Evolutionary conservation across 2,329 filamentous ascomycete genomes (phyloP), one percentile per base, ranked within the genome.

Genomic region (Ophiocordyceps camponoti-leonardi): DNA sequence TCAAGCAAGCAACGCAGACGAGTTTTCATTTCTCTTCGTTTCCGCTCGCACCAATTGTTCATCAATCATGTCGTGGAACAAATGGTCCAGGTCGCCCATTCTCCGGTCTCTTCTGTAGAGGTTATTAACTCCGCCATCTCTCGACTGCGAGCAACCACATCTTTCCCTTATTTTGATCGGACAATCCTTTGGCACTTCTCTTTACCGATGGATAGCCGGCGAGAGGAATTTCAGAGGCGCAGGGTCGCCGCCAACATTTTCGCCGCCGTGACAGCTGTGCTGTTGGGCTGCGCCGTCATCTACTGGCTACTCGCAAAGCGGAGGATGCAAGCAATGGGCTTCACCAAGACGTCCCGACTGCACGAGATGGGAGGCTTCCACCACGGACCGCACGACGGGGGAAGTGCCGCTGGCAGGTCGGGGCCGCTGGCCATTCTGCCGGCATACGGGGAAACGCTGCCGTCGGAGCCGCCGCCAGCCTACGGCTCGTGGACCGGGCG

Each of bases 401-500:
- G 3, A 19, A 14, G n/a, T 6, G n/a, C 16, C 33, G 6, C n/a
- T 1, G 7, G 14, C 5, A 39, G 35, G 11, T 4, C n/a, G 18
- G 35, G 35, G n/a, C 18, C n/a, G 18, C n/a, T 19, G 18, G 35
- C 35, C 35, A 39, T 19, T 18, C 35, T 39, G 6, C 35, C 35
- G 35, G n/a, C n/a, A 11, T 39, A 39, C 35, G 35, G 35, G 12
- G 35, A 39, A 7, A 3, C 35, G 35, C 35, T 39, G 14, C 46
- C 43, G 22, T 10, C 6, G 40, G 4, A 19, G 43, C 46, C 43
- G 18, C 46, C 46, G 22, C 46, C 46, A 20, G 41, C 46, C 18
- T 47, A 47, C 19, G 33, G 43, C 3, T 40, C 39, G 18, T 43
- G 40, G 40, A 16, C 31, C 4, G 35, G 35, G 11, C 35, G 35